Percentiles rank a stretch among this genome's conserved stretches.
These are phyloP conservation scores for Bruguiera hainesii DNA, from an alignment of 441 rosid genomes.

Conservation along the genomic window DNA sequence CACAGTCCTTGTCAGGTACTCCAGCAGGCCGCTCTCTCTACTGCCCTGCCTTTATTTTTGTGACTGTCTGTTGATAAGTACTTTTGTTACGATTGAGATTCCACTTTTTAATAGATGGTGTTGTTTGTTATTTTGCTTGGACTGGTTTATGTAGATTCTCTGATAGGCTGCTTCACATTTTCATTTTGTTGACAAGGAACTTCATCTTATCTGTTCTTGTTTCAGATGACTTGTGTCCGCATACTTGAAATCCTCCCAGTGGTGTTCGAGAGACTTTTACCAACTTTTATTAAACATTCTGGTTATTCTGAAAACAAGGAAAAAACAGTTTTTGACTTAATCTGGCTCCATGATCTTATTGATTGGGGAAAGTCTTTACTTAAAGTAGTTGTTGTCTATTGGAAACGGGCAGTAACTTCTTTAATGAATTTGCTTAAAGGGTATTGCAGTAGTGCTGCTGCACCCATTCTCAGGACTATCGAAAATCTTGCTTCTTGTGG, in stretches of 20 bases:
- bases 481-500: conserved; percentile 68
- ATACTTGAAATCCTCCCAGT: conserved; percentile 88
- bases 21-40: conserved; percentile 3
- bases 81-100: not conserved
- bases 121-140: not conserved
- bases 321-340: conserved; percentile 43
- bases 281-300: conserved; percentile 27
- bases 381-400: conserved; percentile 76
- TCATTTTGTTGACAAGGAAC: conserved; percentile 5
- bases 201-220: conserved; percentile 23
- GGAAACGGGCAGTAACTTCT: conserved; percentile 76
- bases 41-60: not conserved
- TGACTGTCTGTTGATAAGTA: not conserved
- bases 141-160: no score
- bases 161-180: not conserved
- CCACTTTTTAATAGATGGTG: not conserved
- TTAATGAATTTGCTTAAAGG: conserved; percentile 55
- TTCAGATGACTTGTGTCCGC: conserved; percentile 97
- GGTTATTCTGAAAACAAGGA: conserved; percentile 33
- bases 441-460: conserved; percentile 40
- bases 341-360: conserved; percentile 91
- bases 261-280: conserved; percentile 55
- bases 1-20: conserved; percentile 84
- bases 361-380: conserved; percentile 97
- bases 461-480: conserved; percentile 39